Evolutionary conservation across 2,329 filamentous ascomycete species (phyloP), one percentile per base, ranked within the genome.

Genomic region (Trichoderma aggressivum): DNA sequence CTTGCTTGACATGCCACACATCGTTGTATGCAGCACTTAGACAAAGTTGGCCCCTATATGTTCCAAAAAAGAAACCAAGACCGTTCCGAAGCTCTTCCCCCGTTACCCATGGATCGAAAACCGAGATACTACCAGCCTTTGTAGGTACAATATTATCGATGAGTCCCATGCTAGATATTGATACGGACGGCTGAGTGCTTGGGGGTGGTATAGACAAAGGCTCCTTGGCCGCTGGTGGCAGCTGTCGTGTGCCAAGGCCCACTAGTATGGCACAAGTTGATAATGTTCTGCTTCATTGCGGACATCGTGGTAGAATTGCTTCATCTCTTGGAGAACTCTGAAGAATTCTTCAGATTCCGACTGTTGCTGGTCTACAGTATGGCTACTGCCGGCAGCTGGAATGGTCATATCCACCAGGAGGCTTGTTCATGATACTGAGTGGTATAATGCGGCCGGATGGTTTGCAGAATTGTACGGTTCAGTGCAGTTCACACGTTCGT

Each of bases 21-120:
- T 84, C 80, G 69, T 85, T 84, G 30, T 80, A 85, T 6, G 79
- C 82, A 10, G 77, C 79, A 62, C 82, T 84, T 24, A 84, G 71
- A 0, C 75, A 78, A 56, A 84, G n/a, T 39, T 74, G 71, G 0
- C 79, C 80, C 5, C 77, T 74, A 67, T 79, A 84, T 0, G 80
- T 83, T 0, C 80, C 82, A 21, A 84, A 71, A 47, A 82, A 85
- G n/a, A 84, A n/a, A 0, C 75, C 80, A 16, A 81, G 21, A 0
- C 79, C 78, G 30, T 75, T 84, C 0, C 82, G 78, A 2, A 85
- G 75, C 70, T 85, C 83, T 69, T 85, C 83, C 0, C 83, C 83
- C 0, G 82, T 84, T 0, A 84, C 82, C 83, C 84, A 85, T 0
- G 82, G 82, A 14, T 81, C 73, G 2, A 77, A 61, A 0, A 81